Conservation (phyloP, 2,329 filamentous ascomycete species). For the Orbilia ellipsospora region DNA sequence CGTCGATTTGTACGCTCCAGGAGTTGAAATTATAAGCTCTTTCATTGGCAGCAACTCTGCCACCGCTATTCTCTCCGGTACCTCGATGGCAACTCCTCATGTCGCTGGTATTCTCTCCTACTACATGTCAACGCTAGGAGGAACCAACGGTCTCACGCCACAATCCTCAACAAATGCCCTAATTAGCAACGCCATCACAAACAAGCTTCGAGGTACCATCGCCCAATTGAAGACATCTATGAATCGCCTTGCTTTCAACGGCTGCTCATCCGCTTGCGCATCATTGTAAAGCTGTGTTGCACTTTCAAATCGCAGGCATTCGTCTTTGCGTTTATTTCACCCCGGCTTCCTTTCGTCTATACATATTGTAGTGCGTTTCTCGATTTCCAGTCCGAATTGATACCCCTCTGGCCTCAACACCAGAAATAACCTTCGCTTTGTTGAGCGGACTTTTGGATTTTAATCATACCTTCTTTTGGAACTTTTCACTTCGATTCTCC, state of each 20-base stretch:
- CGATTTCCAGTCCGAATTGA: constrained; percentile 1
- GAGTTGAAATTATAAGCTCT: constrained; percentile 68
- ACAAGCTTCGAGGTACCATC: not conserved
- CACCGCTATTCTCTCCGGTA: constrained; percentile 67
- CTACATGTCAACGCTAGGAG: constrained; percentile 61
- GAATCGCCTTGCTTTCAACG: not conserved
- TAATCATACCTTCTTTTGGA: not conserved
- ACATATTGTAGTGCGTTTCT: not conserved
- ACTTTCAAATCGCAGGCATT: not conserved
- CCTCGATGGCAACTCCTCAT: constrained; percentile 71
- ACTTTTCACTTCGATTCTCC: too few relatives aligned
- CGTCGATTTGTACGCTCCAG: constrained; percentile 71
- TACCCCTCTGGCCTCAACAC: constrained; percentile 1
- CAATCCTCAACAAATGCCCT: not conserved
- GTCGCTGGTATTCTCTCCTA: constrained; percentile 76
- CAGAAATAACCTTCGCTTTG: constrained; percentile 2
- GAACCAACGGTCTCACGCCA: not conserved
- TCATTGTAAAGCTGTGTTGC: not conserved
- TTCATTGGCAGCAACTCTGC: constrained; percentile 64
- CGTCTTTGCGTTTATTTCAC: not conserved
- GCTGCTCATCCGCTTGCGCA: not conserved
- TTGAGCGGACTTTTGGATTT: not conserved
- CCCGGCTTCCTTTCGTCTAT: not conserved
- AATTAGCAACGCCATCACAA: not conserved
- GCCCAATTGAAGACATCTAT: not conserved